phyloP scores from a whole-genome alignment of 257 asterid genomes.

The Linderniella brevidens region DNA sequence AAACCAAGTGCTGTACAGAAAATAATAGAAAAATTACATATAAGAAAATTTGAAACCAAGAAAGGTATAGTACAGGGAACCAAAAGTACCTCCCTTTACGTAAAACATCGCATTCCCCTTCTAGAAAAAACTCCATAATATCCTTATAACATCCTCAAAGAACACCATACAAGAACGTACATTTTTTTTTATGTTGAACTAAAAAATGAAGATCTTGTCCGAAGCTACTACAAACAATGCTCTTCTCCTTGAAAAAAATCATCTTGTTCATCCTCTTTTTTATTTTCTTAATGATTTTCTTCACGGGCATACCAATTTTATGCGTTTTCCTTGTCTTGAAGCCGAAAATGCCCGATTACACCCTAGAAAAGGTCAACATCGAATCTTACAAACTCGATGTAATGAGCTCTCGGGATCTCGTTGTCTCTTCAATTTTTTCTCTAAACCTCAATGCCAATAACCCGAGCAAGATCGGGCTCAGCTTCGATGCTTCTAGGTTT shows the following conservation, averaged over 20 bases:
- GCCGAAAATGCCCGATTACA: conserved; percentile 39
- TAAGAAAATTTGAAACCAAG: conserved; percentile 10
- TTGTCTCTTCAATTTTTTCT: conserved; percentile 29
- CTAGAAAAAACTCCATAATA: background rate
- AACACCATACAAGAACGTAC: too few species aligned
- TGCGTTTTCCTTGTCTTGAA: conserved; percentile 20
- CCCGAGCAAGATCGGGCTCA: conserved; percentile 44
- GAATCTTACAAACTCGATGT: conserved; percentile 32
- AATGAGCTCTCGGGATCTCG: conserved; percentile 14
- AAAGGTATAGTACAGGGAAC: conserved; percentile 22
- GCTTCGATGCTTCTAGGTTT: conserved; percentile 22
- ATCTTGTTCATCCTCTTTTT: conserved; percentile 21
- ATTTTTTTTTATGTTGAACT: too few species aligned
- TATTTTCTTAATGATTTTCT: conserved; percentile 15
- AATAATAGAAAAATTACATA: too few species aligned
- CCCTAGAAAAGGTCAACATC: conserved; percentile 25
- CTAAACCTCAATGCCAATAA: conserved; percentile 28
- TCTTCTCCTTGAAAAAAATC: conserved; percentile 22
- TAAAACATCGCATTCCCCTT: conserved; percentile 31
- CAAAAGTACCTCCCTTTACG: conserved; percentile 2
- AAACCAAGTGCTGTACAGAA: too few species aligned
- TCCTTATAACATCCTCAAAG: too few species aligned
- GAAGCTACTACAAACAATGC: conserved; percentile 2
- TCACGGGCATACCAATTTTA: conserved; percentile 18
- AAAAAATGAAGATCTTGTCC: background rate